phyloP scores from a whole-genome alignment of 192 early-diverging fungal species.

The Diversispora eburnea region DNA sequence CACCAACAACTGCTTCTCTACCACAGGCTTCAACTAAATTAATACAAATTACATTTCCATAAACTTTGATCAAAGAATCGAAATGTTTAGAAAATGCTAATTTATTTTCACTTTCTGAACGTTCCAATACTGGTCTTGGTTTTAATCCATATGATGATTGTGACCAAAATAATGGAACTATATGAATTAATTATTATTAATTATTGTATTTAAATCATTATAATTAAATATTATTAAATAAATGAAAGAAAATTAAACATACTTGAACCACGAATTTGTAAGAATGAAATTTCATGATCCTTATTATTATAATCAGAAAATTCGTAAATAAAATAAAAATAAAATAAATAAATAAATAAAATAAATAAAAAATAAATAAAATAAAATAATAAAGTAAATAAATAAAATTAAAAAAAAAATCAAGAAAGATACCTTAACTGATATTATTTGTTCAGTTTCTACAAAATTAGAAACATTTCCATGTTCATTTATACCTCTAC shows the following conservation, averaged over 20 bases:
- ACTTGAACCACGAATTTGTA: slow-evolving; percentile 90
- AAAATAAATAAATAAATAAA: background rate
- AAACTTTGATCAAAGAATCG: slow-evolving; percentile 42
- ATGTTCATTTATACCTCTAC: slow-evolving; percentile 80
- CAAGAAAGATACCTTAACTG: slow-evolving; percentile 41
- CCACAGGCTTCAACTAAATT: slow-evolving; percentile 67
- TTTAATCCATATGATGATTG: slow-evolving; percentile 69
- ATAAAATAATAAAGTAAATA: background rate
- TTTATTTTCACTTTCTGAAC: slow-evolving; percentile 50
- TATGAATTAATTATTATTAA: background rate
- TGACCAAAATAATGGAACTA: slow-evolving; percentile 69
- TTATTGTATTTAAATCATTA: background rate
- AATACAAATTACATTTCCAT: slow-evolving; percentile 58
- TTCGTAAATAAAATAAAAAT: slow-evolving; percentile 1
- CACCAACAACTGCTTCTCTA: slow-evolving; percentile 61
- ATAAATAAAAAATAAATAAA: background rate
- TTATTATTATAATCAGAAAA: slow-evolving; percentile 26
- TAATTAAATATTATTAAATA: background rate
- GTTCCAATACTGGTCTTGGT: slow-evolving; percentile 58
- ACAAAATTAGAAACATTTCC: slow-evolving; percentile 95
- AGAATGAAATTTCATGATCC: slow-evolving; percentile 66
- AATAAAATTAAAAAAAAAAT: background rate
- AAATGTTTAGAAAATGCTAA: slow-evolving; percentile 56
- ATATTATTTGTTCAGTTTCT: slow-evolving; percentile 90
- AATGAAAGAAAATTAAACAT: background rate